Evolutionary conservation across 2,329 filamentous ascomycete species (phyloP), one percentile per base, ranked within the genome.

Genomic region (Neonectria sp.): DNA sequence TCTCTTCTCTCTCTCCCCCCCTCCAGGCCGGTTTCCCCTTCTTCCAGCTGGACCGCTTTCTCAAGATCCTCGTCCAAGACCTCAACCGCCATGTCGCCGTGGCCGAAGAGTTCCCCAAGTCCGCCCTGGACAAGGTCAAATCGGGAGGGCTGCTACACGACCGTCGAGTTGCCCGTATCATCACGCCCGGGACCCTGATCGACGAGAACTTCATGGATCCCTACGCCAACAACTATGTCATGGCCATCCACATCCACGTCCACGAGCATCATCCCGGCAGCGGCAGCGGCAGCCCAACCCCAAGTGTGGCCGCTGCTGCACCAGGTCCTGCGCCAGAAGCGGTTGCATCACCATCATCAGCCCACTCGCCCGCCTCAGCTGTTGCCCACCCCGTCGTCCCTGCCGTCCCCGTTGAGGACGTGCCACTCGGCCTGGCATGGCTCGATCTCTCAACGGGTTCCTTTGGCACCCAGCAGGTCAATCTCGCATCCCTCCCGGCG

Each of bases 201-300:
- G 96, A 99, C 80, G 96, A 99, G 82, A 95, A 95, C 75, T 99
- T 98, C 80, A 95, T 99, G 86, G 94, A 98, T 78, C 94, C 95
- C 1, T 95, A 93, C 78, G 91, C 93, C 75, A 98, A 96, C 81
- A 98, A 98, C 79, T 99, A 95, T 79, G 86, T 98, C 37, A 88
- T 98, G 78, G 92, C 93, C 43, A 88, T 98, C 55, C 89, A 97
- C 76, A 79, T 92, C 21, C 57, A 33, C 31, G 88, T 98, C 52
- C 89, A 96, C 75, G 37, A 13, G 9, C 9, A 35, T 13, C 33
- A 35, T 13, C 37, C 4, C 40, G n/a, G 7, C 40, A n/a, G 37
- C 33, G 33, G 33, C 33, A 35, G 33, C 33, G 33, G 37, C 15
- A 40, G 37, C 37, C 37, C 37, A n/a, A 40, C 37, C 6, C 37